phyloP scores from a whole-genome alignment of 306 rosid genomes.

The Cicer arietinum region DNA sequence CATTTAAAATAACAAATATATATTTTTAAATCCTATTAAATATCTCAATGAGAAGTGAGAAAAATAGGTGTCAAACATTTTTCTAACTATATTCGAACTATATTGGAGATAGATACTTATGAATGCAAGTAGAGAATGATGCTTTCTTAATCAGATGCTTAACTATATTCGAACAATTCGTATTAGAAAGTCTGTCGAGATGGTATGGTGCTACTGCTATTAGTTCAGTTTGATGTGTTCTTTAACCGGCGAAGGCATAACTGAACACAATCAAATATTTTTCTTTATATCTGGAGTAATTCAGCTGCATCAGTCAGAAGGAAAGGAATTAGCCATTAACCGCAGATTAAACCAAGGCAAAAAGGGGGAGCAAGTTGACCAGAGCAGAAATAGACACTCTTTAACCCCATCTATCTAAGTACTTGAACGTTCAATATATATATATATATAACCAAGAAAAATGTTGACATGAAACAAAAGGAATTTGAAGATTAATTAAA shows the following conservation, averaged over 20 bases:
- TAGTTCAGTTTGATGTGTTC: neutral
- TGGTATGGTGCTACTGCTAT: neutral
- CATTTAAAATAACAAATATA: too few relatives aligned
- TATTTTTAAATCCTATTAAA: too few relatives aligned
- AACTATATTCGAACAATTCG: neutral
- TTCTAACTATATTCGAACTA: too few relatives aligned
- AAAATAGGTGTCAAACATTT: neutral
- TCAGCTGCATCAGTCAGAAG: neutral
- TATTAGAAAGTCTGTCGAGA: neutral
- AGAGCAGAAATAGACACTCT: neutral
- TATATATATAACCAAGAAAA: slow-evolving; percentile 20
- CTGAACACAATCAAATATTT: neutral
- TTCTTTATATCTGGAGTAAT: slow-evolving; percentile 10
- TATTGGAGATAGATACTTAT: neutral
- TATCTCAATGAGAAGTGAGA: too few relatives aligned
- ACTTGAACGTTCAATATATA: neutral
- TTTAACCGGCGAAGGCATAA: neutral
- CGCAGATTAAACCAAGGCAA: neutral
- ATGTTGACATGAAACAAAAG: neutral
- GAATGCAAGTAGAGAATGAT: neutral
- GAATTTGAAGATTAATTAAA: neutral
- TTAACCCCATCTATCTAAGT: neutral
- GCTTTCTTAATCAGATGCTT: neutral
- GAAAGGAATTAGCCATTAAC: neutral
- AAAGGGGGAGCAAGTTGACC: neutral